These are phyloP conservation scores for Rhododendron henanense DNA, from an alignment of 148 eudicot genomes.

Conservation along the genomic window DNA sequence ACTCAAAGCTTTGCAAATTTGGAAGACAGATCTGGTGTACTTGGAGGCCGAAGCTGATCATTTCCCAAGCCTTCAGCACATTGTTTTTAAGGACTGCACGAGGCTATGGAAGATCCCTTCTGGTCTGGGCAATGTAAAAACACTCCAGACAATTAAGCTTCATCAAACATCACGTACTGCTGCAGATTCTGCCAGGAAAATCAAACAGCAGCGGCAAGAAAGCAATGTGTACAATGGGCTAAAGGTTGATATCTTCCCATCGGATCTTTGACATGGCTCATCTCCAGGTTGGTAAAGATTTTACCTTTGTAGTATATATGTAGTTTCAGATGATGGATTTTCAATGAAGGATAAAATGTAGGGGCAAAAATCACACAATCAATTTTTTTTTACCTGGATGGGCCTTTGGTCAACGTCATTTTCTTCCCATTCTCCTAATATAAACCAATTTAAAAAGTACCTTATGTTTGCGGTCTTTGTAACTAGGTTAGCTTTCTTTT, in stretches of 20 bases:
- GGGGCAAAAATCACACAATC: neutral
- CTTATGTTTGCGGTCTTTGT: no score
- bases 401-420: neutral
- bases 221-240: neutral
- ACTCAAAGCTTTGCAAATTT: slow-evolving; percentile 23
- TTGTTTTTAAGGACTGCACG: slow-evolving; percentile 20
- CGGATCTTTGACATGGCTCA: slow-evolving; percentile 24
- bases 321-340: neutral
- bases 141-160: neutral
- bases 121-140: slow-evolving; percentile 11
- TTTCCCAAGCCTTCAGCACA: slow-evolving; percentile 29
- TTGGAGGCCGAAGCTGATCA: slow-evolving; percentile 17
- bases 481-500: neutral
- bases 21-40: slow-evolving; percentile 14
- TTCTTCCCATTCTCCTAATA: no score
- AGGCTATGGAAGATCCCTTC: slow-evolving; percentile 10
- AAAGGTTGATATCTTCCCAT: slow-evolving; percentile 4
- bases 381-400: neutral
- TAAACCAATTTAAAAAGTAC: no score
- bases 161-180: neutral
- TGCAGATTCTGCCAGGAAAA: slow-evolving; percentile 10
- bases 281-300: slow-evolving; percentile 62
- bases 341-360: neutral
- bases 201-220: neutral
- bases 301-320: neutral